Percentiles rank a stretch among this genome's conserved stretches.
These are phyloP conservation scores for Bryum argenteum DNA, from an alignment of 225 moss, liverwort and hornwort genomes.

Conservation along the genomic window DNA sequence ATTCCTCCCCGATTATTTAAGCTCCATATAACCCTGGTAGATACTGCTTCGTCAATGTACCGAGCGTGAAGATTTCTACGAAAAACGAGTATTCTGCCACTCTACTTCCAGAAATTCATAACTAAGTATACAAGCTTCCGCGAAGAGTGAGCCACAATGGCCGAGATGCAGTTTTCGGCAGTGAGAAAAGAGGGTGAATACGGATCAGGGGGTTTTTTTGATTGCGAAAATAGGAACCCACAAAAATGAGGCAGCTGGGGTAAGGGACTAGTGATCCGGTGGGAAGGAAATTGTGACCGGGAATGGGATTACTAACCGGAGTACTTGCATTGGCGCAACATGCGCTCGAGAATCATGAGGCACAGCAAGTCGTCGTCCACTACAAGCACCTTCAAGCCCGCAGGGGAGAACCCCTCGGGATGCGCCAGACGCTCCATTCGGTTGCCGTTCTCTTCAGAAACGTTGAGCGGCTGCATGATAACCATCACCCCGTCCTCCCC, in stretches of 20 bases:
- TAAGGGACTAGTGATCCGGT: background rate
- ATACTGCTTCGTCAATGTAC: background rate
- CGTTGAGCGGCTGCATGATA: constrained; percentile 54
- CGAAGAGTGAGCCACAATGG: no score
- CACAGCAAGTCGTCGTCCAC: constrained; percentile 87
- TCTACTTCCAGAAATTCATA: background rate
- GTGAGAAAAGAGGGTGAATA: background rate
- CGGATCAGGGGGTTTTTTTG: background rate
- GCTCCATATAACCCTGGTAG: background rate
- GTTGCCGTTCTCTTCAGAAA: constrained; percentile 18
- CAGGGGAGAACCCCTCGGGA: constrained; percentile 72
- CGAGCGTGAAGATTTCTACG: background rate
- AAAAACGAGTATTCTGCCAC: background rate
- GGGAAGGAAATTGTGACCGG: no score
- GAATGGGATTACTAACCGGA: constrained; percentile 52
- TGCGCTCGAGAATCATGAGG: constrained; percentile 80
- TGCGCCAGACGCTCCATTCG: constrained; percentile 53
- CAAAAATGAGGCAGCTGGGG: background rate
- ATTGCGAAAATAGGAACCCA: background rate
- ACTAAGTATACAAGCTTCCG: background rate
- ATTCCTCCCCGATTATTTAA: background rate
- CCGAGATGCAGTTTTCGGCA: background rate
- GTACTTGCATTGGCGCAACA: constrained; percentile 90
- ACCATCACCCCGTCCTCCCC: constrained; percentile 43
- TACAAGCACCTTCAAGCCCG: constrained; percentile 81